Evolutionary conservation across 2,329 filamentous ascomycete genomes (phyloP), one percentile per base, ranked within the genome.

Genomic region (Penicillium capsulatum): DNA sequence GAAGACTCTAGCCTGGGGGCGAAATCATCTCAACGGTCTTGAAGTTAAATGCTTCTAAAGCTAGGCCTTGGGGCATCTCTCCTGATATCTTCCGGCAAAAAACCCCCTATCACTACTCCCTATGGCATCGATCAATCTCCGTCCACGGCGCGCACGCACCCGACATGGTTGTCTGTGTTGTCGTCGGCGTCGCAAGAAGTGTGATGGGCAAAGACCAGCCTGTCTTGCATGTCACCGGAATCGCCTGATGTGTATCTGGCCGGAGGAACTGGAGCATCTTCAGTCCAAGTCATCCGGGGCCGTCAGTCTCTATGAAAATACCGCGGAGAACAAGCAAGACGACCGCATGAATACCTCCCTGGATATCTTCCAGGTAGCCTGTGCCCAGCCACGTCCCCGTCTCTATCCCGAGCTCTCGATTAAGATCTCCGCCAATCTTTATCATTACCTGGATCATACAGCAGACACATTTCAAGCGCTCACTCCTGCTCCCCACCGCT

Each of bases 171-270:
- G 36, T 19, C 30, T 38, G 14, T 33, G 16, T 13, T 38, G 36
- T 33, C 36, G 36, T 3, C 36, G 36, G 7, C 36, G 30, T 15
- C 29, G 36, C 4, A 38, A 38, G 30, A 38, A 38, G 14, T 38
- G 36, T 16, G 36, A 38, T 20, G 36, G 33, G 13, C 29, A 38
- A 16, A 38, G 27, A n/a, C 36, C 36, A 4, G 7, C 8, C 4
- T 38, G 36, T 20, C 14, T 38, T 19, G 36, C 29, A 3, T 38
- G 36, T 19, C 29, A 27, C 14, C 29, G 36, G n/a, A 38, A 38
- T 16, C 32, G 33, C 17, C 7, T 38, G 2, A 9, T 11, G 7
- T 38, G 36, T 15, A 26, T 13, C 15, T 38, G 36, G 36, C 30
- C 36, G 2, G 19, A 32, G 14, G 29, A 32, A 4, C 11, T 5